These are phyloP conservation scores for Hibiscus tridactylites DNA, from an alignment of 345 rosid genomes.

Conservation along the genomic window DNA sequence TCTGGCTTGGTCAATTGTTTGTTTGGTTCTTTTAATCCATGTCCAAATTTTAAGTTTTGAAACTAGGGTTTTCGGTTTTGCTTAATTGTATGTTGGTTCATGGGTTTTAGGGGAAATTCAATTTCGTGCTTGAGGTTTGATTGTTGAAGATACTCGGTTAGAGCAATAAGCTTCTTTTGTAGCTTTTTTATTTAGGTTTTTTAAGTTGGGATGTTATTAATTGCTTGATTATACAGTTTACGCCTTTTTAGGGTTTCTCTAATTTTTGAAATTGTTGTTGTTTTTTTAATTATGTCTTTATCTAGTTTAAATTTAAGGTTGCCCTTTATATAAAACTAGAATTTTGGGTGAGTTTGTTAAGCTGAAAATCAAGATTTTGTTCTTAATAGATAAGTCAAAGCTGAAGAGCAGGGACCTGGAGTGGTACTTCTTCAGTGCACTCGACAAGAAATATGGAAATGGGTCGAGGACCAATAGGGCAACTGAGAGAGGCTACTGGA, in stretches of 20 bases:
- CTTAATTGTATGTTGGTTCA: neutral
- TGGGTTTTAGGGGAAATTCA: neutral
- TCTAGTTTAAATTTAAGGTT: neutral
- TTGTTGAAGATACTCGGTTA: neutral
- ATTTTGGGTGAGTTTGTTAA: neutral
- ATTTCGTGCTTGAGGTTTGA: neutral
- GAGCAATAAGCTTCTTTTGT: neutral
- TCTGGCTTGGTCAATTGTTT: neutral
- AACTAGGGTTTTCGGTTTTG: neutral
- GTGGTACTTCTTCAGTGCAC: conserved; percentile 82
- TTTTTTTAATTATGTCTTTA: neutral
- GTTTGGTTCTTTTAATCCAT: neutral
- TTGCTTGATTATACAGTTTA: neutral
- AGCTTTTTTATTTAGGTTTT: neutral
- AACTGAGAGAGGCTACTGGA: conserved; percentile 91
- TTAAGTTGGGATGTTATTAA: neutral
- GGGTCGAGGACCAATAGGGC: conserved; percentile 90
- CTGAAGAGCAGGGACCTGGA: conserved; percentile 81
- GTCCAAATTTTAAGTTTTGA: neutral
- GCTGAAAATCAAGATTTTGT: neutral
- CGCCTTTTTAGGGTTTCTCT: neutral
- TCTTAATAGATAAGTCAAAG: conserved; percentile 51
- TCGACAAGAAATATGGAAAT: conserved; percentile 79
- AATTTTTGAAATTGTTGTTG: too few relatives aligned
- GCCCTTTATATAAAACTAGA: neutral